Evolutionary conservation across 2,329 filamentous ascomycete species (phyloP), one percentile per base, ranked within the genome.

Genomic region (Nemania serpens): DNA sequence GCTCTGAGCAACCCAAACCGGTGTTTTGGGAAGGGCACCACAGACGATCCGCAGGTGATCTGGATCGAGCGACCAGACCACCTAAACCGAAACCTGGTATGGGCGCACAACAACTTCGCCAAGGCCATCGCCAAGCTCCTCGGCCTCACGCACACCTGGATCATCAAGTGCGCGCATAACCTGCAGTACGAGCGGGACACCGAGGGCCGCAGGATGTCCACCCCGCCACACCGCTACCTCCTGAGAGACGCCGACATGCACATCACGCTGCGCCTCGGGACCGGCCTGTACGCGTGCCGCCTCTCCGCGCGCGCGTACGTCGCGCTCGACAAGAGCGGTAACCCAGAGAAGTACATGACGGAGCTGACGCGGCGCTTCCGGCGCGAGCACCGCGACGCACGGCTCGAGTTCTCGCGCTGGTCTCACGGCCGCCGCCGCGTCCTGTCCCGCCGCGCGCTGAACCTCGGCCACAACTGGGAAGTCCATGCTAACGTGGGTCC

Each of bases 21-120:
- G 2, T 58, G 52, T 34, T 65, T 50, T 46, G 62, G 59, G 10
- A 36, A 13, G 33, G 63, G 60, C 25, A 61, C 25, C 7, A 25
- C 20, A 18, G 53, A 60, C 2, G 60, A 63, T 17, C 60, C 63
- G 1, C 34, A 63, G 1, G 63, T 63, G 5, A n/a, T 65, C n/a
- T 63, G 60, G 59, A 43, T 63, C 11, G 58, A 60, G 3, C n/a
- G 45, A 1, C 45, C 52, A 1, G 33, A 29, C 1, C 3, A 37
- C 3, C 34, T 22, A 4, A 42, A 58, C 20, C 39, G 60, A 15
- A 25, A 46, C n/a, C 6, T 49, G 15, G 42, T 65, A n/a, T 65
- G 56, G 62, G 53, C 56, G 6, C 59, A 63, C 57, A 65, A 65
- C 25, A 63, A 63, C 45, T 65, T 65, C 45, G 56, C 59, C 11